Conservation (phyloP, 352 stramenopile genomes). For the Globisporangium heterothallicum region DNA sequence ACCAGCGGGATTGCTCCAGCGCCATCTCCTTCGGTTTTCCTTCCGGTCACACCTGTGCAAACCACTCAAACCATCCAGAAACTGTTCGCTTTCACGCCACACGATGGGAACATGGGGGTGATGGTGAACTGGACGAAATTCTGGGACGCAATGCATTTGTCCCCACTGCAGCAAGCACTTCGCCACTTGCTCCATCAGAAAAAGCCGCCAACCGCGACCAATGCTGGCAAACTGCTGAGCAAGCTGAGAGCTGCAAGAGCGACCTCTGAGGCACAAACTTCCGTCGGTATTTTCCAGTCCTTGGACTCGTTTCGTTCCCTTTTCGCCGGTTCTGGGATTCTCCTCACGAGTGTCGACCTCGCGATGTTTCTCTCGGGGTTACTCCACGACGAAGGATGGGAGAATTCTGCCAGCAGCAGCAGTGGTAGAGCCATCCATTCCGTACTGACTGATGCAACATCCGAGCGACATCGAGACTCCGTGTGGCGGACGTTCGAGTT, state of each 20-base stretch:
- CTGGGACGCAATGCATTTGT: slow-evolving; percentile 14
- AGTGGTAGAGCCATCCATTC: not conserved
- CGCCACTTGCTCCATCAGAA: slow-evolving; percentile 7
- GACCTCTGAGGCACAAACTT: not conserved
- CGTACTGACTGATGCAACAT: not conserved
- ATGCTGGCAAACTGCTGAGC: not conserved
- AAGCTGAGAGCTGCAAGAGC: not conserved
- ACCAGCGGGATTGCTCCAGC: too few relatives aligned
- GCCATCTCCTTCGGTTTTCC: not conserved
- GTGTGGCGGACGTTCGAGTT: slow-evolving; percentile 2
- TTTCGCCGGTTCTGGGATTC: not conserved
- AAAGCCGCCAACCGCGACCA: not conserved
- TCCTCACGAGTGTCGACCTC: slow-evolving; percentile 5
- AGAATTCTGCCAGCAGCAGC: not conserved
- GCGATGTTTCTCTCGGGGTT: slow-evolving; percentile 10
- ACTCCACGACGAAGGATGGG: slow-evolving; percentile 2
- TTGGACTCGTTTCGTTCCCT: slow-evolving; percentile 1
- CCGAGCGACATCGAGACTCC: not conserved
- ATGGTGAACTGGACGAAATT: slow-evolving; percentile 20
- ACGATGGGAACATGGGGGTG: not conserved
- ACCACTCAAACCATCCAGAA: not conserved
- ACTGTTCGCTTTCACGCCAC: not conserved
- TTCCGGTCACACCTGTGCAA: not conserved
- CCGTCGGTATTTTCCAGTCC: not conserved
- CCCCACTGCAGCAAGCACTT: slow-evolving; percentile 11